A percentile compares a stretch with the other conserved stretches of the same genome.
Conservation (phyloP, 306 rosid genomes). For the Cicer pinnatifidum region DNA sequence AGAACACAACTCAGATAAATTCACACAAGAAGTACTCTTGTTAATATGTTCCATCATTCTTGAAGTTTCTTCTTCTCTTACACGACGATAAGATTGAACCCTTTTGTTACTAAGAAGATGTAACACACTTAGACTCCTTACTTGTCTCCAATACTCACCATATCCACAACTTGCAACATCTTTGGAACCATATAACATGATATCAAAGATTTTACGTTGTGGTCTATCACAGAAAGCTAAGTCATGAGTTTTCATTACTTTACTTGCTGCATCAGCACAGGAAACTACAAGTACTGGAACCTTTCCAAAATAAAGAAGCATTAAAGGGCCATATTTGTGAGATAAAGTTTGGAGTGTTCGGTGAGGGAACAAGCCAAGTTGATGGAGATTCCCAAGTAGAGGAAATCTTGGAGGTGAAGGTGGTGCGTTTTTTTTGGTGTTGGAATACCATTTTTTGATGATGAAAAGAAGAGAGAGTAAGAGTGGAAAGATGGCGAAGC, state of each 20-base stretch:
- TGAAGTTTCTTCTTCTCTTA: constrained; percentile 35
- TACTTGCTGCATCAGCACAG: constrained; percentile 27
- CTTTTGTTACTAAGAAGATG: constrained; percentile 39
- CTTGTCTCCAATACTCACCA: constrained; percentile 40
- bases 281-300: constrained; percentile 20
- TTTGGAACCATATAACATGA: constrained; percentile 24
- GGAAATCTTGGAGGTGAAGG: constrained; percentile 41
- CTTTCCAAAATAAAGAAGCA: constrained; percentile 34
- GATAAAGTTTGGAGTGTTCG: constrained; percentile 18
- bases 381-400: constrained; percentile 32
- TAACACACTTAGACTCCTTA: constrained; percentile 31
- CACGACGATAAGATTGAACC: constrained; percentile 22
- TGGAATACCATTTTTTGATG: constrained; percentile 36
- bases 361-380: constrained; percentile 15
- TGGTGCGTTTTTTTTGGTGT: constrained; percentile 22
- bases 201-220: constrained; percentile 21
- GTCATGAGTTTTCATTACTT: constrained; percentile 39
- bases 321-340: constrained; percentile 32
- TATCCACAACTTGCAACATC: constrained; percentile 28
- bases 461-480: not conserved
- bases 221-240: constrained; percentile 33
- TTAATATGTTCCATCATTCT: constrained; percentile 19
- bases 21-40: not conserved
- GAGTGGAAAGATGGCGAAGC: constrained; percentile 5
- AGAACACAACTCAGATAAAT: constrained; percentile 35